Base-by-base conservation (phyloP, 805 yeast genomes). In the Maudiozyma barnettii region DNA sequence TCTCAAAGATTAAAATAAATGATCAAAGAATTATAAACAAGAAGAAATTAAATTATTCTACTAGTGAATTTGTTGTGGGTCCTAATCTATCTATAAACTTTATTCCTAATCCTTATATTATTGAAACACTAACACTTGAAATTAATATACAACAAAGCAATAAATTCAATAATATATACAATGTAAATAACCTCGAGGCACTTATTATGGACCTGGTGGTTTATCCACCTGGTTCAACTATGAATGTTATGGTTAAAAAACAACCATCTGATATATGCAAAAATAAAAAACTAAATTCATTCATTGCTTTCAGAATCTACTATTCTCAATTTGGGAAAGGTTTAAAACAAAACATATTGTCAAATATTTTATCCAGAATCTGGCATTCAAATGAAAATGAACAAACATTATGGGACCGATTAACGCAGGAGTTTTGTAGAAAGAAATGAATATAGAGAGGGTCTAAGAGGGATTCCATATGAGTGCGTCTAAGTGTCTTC, bases 221-320 rank as follows among this genome's bases (percentile, higher is more conserved):
- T 12, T 9, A 14, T 19, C 18, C 26, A 19, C 12, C 18, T 31
- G 18, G 16, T 41, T 8, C 10, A 14, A 14, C 8, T 40, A 16
- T 40, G 16, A 39, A 5, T 9, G 6, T 13, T 13, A 10, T n/a
- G 20, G 20, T 12, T 21, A 36, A 33, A 19, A 38, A 43, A n/a
- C 22, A 39, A 14, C 51, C 51, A 10, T 19, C 18, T 29, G 43
- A 45, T 13, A 44, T 46, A 18, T 40, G 47, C 23, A 4, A 29
- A 19, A 26, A 29, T 14, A 52, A 47, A 36, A 47, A 49, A 18
- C 20, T 59, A 12, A 59, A 59, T 46, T 47, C 57, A 9, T 59
- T 59, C 44, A 55, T 59, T 48, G 61, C 60, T 0, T 59, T 58
- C 33, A 50, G 64, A 44, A 51, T 56, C 16, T 59, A 59, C 39